Base-by-base conservation (phyloP, 2,329 filamentous ascomycete genomes). In the Emydomyces testavorans region DNA sequence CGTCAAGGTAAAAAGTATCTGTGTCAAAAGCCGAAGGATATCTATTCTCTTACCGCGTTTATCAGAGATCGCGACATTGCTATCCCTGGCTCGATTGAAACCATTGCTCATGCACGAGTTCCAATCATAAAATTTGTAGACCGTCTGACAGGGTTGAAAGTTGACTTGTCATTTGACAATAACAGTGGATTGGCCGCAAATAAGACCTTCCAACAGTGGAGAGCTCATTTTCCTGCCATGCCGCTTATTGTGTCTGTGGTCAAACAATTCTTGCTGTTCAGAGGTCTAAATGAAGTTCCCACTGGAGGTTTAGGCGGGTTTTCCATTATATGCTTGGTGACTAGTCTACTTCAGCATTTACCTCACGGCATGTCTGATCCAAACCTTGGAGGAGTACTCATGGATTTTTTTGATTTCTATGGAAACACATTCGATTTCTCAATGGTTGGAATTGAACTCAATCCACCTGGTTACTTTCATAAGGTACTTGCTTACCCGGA, bases 141-240 rank as follows among this genome's bases (percentile, higher is more conserved):
- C 60, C 73, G 70, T 47, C 59, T 75, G 46, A 95, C 89, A 1
- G 81, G 80, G 10, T 71, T 98, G 46, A 85, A 84, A 56, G 83
- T 96, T 10, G 92, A 98, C 62, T 77, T 98, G 10, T 96, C 89
- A 0, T 95, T 98, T 61, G 90, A 98, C 67, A 96, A 95, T 60
- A 67, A 82, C 29, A 85, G 83, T 35, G 92, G 92, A 8, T 69
- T 95, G 7, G 67, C 76, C 15, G 90, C 92, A 2, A 83, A 92
- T 58, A 69, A 80, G 15, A 95, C 87, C 0, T 94, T 95, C 62
- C 66, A 79, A 46, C 64, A 71, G 0, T 98, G 92, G 92, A 89
- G 85, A 64, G 57, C 71, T 11, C 71, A 82, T 46, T 94, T 83
- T 54, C 89, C 90, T 0, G 79, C 80, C 6, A 89, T 96, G 85